Evolutionary conservation across 495 filamentous ascomycete genomes (phyloP).

Genomic region (Tirmania nivea): DNA sequence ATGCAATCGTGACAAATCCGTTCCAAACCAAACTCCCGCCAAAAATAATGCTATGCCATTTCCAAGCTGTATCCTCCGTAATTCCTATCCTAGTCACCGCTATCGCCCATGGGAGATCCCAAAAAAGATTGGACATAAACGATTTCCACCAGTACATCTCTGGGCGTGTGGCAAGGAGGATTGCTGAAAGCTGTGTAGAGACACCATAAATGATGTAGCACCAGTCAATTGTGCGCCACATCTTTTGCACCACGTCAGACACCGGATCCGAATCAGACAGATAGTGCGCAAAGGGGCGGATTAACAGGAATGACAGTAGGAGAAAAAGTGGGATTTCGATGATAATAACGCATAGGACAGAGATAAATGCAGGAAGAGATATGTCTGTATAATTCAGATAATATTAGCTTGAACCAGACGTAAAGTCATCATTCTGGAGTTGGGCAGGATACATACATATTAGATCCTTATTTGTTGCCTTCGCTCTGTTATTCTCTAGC

Average conservation of each 20-base stretch:
- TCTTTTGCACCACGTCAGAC: conserved; percentile 37
- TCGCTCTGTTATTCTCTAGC: neutral
- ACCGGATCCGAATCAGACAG: conserved; percentile 34
- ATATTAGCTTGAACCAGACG: neutral
- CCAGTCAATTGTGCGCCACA: conserved; percentile 54
- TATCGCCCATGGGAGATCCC: conserved; percentile 50
- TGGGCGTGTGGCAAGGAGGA: conserved; percentile 42
- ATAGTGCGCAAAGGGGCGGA: conserved; percentile 36
- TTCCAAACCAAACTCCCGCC: conserved; percentile 48
- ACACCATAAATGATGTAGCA: conserved; percentile 56
- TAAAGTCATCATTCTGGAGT: neutral
- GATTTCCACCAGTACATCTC: conserved; percentile 48
- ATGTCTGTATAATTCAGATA: conserved; percentile 21
- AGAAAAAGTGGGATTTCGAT: conserved; percentile 43
- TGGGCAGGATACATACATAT: neutral
- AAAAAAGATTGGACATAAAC: conserved; percentile 40
- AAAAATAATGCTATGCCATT: conserved; percentile 43
- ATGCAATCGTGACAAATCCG: conserved; percentile 33
- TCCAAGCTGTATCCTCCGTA: conserved; percentile 38
- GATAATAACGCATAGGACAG: conserved; percentile 27
- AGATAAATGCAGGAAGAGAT: conserved; percentile 32
- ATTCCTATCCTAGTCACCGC: conserved; percentile 30
- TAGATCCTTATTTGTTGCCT: conserved; percentile 1
- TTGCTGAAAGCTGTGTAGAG: conserved; percentile 39
- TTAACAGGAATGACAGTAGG: conserved; percentile 37